Base-by-base conservation (phyloP, 73 alveolate species). In the Durusdinium trenchii region DNA sequence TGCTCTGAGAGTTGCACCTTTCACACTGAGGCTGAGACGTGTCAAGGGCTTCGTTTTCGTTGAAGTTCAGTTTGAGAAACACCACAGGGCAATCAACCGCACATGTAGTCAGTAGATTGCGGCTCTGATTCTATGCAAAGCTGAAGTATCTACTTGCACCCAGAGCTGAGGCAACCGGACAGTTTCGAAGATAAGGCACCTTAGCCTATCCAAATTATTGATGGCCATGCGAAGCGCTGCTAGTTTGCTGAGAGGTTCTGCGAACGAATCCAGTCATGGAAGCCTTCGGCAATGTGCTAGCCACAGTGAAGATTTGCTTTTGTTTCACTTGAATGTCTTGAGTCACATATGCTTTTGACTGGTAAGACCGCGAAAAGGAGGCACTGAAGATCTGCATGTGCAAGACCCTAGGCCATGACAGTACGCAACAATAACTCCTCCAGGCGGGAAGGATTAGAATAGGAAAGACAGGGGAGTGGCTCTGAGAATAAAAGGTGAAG, bases 371-470 rank as follows among this genome's bases (percentile, higher is more conserved):
- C 64, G 20, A 20, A 20, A 54, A 20, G 64, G 28, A 54, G 64
- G 20, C 28, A 54, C 64, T 12, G 28, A 54, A 12, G 64, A 9
- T 12, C 9, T 54, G 28, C 64, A 54, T 20, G 9, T 42, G 64
- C 76, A 35, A 26, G 52, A 18, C 46, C 60, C 46, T 47, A 91
- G 98, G 98, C 98, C 73, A 91, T 91, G 98, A 91, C 98, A 26
- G 98, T 91, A 42, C 98, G 98, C 89, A 91, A 91, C 98, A 91
- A 91, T 89, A 91, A 91, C 67, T 91, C 98, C 78, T 91, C 98
- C 35, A 91, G 98, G 98, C 78, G 6, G n/a, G 46, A 0, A 12
- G 42, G 47, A 40, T 47, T n/a, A 23, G 32, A 61, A 30, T 61
- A 61, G 1, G 40, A 7, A 61, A 3, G 4, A 30, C 75, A 61